phyloP scores from a whole-genome alignment of 495 filamentous ascomycete species.

The Cercophora samala region DNA sequence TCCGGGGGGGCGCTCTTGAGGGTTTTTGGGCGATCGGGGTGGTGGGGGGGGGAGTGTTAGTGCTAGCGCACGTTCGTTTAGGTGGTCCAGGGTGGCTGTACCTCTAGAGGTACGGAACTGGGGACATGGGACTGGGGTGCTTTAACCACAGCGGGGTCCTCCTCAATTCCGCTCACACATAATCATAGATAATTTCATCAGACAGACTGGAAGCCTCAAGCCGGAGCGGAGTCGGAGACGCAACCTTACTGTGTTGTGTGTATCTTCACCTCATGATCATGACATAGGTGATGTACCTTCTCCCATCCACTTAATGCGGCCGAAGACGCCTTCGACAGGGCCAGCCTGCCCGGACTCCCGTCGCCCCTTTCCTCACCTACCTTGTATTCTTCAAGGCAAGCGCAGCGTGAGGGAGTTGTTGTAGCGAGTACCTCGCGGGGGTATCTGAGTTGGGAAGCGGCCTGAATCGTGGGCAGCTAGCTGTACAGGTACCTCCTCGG shows the following conservation, averaged over 20 bases:
- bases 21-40: conserved; percentile 14
- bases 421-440: conserved; percentile 13
- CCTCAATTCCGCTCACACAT: not conserved
- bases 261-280: not conserved
- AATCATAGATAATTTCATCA: not conserved
- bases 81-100: not conserved
- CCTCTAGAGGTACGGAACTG: no score
- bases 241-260: not conserved
- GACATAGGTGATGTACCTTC: not conserved
- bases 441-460: conserved; percentile 26
- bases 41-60: conserved; percentile 5
- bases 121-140: not conserved
- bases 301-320: not conserved
- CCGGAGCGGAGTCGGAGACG: not conserved
- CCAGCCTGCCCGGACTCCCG: no score
- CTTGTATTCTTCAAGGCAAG: not conserved
- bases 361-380: no score
- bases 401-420: conserved; percentile 1
- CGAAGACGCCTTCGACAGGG: not conserved
- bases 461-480: conserved; percentile 22
- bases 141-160: not conserved
- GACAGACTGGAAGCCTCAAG: not conserved
- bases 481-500: conserved; percentile 4
- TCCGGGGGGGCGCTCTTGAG: conserved; percentile 1
- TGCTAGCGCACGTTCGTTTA: conserved; percentile 5